These are phyloP conservation scores for Arthrobotrys iridis DNA, from an alignment of 2,329 filamentous ascomycete species.

Conservation along the genomic window DNA sequence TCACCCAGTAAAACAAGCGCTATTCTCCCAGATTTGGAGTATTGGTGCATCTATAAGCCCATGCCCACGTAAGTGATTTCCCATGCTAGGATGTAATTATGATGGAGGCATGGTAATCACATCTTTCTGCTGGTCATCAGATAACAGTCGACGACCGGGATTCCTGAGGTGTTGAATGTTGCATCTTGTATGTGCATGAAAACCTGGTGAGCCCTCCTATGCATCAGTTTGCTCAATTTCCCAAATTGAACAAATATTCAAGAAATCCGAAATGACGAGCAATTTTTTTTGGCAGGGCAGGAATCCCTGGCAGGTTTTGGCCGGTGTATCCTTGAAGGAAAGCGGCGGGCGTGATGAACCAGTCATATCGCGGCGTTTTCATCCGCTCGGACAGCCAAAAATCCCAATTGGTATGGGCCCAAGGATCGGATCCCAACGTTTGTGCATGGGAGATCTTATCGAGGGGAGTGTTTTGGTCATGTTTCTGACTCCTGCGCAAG, in stretches of 20 bases:
- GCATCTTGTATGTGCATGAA: neutral
- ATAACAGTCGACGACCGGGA: no score
- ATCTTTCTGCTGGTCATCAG: no score
- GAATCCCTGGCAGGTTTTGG: conserved; percentile 11
- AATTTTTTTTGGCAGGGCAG: neutral
- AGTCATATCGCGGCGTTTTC: conserved; percentile 25
- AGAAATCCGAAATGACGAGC: conserved; percentile 5
- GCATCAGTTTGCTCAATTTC: conserved; percentile 7
- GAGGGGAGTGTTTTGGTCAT: conserved; percentile 35
- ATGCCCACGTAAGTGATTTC: no score
- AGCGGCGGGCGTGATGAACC: neutral
- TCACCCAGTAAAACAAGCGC: no score
- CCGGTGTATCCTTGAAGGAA: conserved; percentile 1
- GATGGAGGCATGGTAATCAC: no score
- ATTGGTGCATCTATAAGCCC: no score
- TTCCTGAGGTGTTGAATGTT: no score
- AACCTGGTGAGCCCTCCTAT: no score
- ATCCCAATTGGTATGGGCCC: conserved; percentile 30
- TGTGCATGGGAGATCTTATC: conserved; percentile 45
- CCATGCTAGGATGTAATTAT: no score
- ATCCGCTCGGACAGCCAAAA: conserved; percentile 35
- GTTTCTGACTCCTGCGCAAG: conserved; percentile 25
- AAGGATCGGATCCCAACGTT: conserved; percentile 41
- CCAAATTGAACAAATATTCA: neutral
- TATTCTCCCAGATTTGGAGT: no score